A percentile compares a stretch with the other conserved stretches of the same genome.
These are phyloP conservation scores for Rhodotorula babjevae DNA, from an alignment of 768 basidiomycete genomes.

Conservation along the genomic window DNA sequence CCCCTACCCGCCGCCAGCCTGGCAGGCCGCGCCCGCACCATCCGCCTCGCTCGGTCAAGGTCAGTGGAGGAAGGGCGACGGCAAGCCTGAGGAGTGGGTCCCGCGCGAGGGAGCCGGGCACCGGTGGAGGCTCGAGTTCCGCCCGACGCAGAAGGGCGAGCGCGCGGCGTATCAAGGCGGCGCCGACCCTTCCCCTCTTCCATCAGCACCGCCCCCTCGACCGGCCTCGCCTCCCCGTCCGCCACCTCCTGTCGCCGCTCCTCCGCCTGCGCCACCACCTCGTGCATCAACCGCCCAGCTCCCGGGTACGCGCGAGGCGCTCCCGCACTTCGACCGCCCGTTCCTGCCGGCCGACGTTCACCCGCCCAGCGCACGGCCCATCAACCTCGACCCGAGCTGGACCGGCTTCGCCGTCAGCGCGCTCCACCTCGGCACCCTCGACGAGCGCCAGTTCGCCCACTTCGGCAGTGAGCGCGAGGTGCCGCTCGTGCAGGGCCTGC, in stretches of 20 bases:
- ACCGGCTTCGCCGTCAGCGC: not conserved
- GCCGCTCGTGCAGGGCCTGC: not conserved
- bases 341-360: not conserved
- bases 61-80: too few relatives aligned
- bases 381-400: slow-evolving; percentile 2
- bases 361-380: not conserved
- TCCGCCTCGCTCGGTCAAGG: too few relatives aligned
- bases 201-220: not conserved
- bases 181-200: not conserved
- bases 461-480: slow-evolving; percentile 5
- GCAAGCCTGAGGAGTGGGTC: too few relatives aligned
- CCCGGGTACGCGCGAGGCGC: not conserved
- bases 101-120: not conserved
- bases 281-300: not conserved
- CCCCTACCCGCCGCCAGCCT: not conserved
- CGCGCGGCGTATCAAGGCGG: too few relatives aligned
- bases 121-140: not conserved
- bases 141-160: not conserved
- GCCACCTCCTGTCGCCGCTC: not conserved
- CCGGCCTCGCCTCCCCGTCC: not conserved
- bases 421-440: slow-evolving; percentile 14
- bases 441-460: slow-evolving; percentile 6
- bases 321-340: not conserved
- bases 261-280: not conserved
- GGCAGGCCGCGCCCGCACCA: too few relatives aligned